A percentile compares a stretch with the other conserved stretches of the same genome.
phyloP scores from a whole-genome alignment of 371 early-diverging fungal genomes.

The Haplosporangium sp. region DNA sequence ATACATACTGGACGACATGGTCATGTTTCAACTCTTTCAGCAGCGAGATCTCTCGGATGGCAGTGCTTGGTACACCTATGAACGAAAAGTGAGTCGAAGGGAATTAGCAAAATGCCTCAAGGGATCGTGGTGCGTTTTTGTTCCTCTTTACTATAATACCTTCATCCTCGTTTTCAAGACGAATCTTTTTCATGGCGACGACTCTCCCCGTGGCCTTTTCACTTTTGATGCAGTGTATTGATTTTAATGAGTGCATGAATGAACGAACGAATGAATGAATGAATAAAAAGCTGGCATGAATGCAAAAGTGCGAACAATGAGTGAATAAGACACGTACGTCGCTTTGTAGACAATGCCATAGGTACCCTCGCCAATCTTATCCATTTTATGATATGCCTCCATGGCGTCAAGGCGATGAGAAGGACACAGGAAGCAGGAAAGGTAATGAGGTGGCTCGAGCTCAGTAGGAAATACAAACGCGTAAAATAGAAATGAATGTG shows the following conservation, averaged over 20 bases:
- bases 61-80: conserved; percentile 87
- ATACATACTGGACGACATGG: conserved; percentile 86
- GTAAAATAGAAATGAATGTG: too few species aligned
- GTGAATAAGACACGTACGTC: conserved; percentile 9
- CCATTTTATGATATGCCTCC: conserved; percentile 82
- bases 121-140: too few species aligned
- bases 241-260: background rate
- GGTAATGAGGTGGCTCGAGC: too few species aligned
- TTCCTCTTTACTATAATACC: conserved; percentile 57
- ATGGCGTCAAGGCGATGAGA: too few species aligned
- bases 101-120: background rate
- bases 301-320: background rate
- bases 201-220: conserved; percentile 78
- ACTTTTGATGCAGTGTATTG: conserved; percentile 3
- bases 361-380: conserved; percentile 98
- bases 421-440: too few species aligned
- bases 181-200: conserved; percentile 97
- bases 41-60: conserved; percentile 97
- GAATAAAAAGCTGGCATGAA: too few species aligned
- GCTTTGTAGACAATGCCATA: conserved; percentile 99
- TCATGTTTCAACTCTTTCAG: conserved; percentile 95
- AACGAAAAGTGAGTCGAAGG: too few species aligned
- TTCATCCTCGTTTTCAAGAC: conserved; percentile 91
- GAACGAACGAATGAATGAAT: conserved; percentile 1
- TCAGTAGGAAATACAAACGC: too few species aligned